Evolutionary conservation across 805 yeast genomes (phyloP), one percentile per base, ranked within the genome.

Genomic region (Candida gorgasii): DNA sequence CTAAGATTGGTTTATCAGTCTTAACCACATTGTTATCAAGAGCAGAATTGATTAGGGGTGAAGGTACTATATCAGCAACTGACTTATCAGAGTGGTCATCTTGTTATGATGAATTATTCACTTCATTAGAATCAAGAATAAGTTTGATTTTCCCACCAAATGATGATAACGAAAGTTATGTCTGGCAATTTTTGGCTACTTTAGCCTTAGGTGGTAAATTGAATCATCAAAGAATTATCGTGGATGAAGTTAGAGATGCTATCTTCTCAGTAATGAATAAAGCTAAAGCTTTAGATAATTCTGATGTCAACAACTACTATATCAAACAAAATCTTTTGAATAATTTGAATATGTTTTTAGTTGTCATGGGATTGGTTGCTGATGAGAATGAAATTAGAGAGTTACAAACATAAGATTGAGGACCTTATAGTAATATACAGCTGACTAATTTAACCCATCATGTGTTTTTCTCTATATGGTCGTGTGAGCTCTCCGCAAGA

Each of bases 131-230:
- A 63, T 86, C 89, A 3, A 80, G 88, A 61, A 74, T 92, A 44
- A 73, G 84, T 1, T 71, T 80, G 13, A 78, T 90, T 34, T 90
- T 92, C 83, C 96, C 97, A 42, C 87, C 92, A 32, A 70, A 75
- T 45, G 68, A 63, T 38, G 52, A 65, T 3, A 60, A 65, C 42
- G 72, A 66, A 48, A 66, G 69, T 27, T 89, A 90, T 57, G 89
- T 89, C 39, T 92, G 99, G 99, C 97, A 92, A 68, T 90, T 92
- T 59, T 77, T 92, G 63, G 99, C 99, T 16, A 85, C 96, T 11
- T 75, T 92, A 47, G 92, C 98, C 0, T 72, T 92, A 49, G 92
- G 96, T 47, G 96, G 97, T 50, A 84, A 86, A 59, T 69, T 87
- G 53, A 84, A 84, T 54, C 97, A 90, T 59, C 97, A 92, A 75